Base-by-base conservation (phyloP, 805 yeast species). In the Barnettozyma populi region DNA sequence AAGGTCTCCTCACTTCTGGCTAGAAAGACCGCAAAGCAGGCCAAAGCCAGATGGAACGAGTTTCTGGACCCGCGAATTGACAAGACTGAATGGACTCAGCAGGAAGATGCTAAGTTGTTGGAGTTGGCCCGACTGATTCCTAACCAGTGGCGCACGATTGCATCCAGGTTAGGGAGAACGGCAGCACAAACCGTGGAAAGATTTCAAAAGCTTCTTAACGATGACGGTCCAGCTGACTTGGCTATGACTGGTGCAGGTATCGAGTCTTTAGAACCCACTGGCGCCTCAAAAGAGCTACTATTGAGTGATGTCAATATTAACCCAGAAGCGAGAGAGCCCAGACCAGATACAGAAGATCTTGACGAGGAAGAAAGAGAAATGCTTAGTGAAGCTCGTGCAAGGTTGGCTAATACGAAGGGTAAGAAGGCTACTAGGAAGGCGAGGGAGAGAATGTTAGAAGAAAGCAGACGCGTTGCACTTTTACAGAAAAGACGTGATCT, bases 71-170 rank as follows among this genome's bases (percentile, higher is more conserved):
- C 98, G 1, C 64, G 72, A 4, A 74, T 92, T 43, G 71, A 76
- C 58, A 80, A 79, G 52, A 50, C 66, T 1, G 82, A 75, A 24
- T 94, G 97, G 94, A 67, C 84, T 0, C 70, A 73, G 25, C 83
- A 79, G 24, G 96, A 90, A 50, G 99, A 92, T 63, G 82, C 78
- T 40, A 76, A 77, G 59, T 69, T 92, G 41, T 63, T 90, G 48
- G 73, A 76, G 31, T 58, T 89, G 50, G 90, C 86, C 0, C 76
- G 79, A 55, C 64, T 81, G 31, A 68, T 90, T 55, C 97, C 98
- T 1, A 89, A 90, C 52, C 97, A 90, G 66, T 92, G 99, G 99
- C 76, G 95, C 41, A 80, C 94, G 1, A 86, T 94, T n/a, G 85
- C 95, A 1, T 79, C 86, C 7, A 64, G 82, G 9, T 70, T 90